Conservation (phyloP, 1,284 basidiomycete species). For the Ustilago lituana region DNA sequence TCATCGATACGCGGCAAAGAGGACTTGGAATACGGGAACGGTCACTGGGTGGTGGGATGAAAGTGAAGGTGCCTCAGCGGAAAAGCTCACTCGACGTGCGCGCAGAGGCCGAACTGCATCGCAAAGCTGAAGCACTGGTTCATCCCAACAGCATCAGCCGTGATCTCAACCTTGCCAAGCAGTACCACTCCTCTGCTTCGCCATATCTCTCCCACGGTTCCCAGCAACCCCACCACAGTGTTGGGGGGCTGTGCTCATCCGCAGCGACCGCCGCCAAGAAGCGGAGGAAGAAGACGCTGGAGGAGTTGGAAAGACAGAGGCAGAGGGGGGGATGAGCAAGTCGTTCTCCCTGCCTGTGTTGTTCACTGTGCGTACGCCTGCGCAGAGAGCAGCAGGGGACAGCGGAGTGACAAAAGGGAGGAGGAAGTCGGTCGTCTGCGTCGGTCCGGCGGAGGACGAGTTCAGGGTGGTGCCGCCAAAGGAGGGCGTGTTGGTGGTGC, state of each 20-base stretch:
- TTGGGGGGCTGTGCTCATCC: neutral
- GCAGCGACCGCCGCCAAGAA: slow-evolving; percentile 15
- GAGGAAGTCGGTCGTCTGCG: slow-evolving; percentile 9
- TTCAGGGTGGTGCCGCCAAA: slow-evolving; percentile 6
- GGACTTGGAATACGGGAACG: too few relatives aligned
- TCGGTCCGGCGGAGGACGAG: neutral
- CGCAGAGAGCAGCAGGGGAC: slow-evolving; percentile 15
- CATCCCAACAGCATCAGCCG: slow-evolving; percentile 21
- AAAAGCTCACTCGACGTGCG: slow-evolving; percentile 34
- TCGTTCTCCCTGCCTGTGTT: slow-evolving; percentile 14
- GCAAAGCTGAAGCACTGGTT: neutral
- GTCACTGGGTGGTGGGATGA: too few relatives aligned
- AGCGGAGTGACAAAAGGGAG: neutral
- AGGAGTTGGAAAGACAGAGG: neutral
- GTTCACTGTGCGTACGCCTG: slow-evolving; percentile 24
- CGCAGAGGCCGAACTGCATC: slow-evolving; percentile 2
- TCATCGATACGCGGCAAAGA: too few relatives aligned
- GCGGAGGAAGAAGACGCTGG: slow-evolving; percentile 2
- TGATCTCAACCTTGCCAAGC: neutral
- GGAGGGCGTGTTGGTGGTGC: slow-evolving; percentile 12
- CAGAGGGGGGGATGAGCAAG: neutral
- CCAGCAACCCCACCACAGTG: neutral
- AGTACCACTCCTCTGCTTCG: slow-evolving; percentile 18
- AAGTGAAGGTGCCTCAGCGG: slow-evolving; percentile 25
- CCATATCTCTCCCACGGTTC: slow-evolving; percentile 9